Conservation (phyloP, 192 early-diverging fungal genomes). For the Coemansia sp. region DNA sequence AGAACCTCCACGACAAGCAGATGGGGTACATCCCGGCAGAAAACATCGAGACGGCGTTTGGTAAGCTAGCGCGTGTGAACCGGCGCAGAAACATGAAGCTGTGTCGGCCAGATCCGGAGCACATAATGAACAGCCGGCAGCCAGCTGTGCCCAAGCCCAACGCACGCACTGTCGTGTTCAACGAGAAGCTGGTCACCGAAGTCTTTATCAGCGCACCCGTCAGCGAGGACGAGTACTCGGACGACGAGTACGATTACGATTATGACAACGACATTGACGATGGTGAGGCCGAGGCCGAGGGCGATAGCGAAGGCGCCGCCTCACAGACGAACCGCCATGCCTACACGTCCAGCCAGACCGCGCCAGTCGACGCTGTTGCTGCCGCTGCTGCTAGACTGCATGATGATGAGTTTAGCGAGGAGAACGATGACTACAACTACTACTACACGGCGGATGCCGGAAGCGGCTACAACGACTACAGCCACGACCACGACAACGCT, state of each 20-base stretch:
- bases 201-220: slow-evolving; percentile 37
- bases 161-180: slow-evolving; percentile 36
- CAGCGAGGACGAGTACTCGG: slow-evolving; percentile 38
- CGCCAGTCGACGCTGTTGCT: slow-evolving; percentile 6
- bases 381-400: slow-evolving; percentile 5
- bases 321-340: neutral
- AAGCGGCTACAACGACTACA: slow-evolving; percentile 14
- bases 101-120: slow-evolving; percentile 43
- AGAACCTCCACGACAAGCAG: slow-evolving; percentile 59
- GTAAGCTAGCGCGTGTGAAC: slow-evolving; percentile 70
- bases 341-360: neutral
- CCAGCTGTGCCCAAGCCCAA: slow-evolving; percentile 23
- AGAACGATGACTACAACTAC: slow-evolving; percentile 40
- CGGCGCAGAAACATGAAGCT: slow-evolving; percentile 62
- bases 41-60: slow-evolving; percentile 63
- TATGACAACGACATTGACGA: slow-evolving; percentile 22
- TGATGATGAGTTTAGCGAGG: slow-evolving; percentile 27
- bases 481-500: slow-evolving; percentile 17
- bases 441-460: slow-evolving; percentile 42
- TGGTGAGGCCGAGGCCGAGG: slow-evolving; percentile 10
- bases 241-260: slow-evolving; percentile 41
- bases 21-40: slow-evolving; percentile 84
- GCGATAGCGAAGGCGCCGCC: neutral
- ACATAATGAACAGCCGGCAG: slow-evolving; percentile 26
- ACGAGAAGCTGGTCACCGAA: slow-evolving; percentile 39